Percentiles rank a stretch among this genome's conserved stretches.
These are phyloP conservation scores for Mycena olivaceomarginata DNA, from an alignment of 768 basidiomycete genomes.

Conservation along the genomic window DNA sequence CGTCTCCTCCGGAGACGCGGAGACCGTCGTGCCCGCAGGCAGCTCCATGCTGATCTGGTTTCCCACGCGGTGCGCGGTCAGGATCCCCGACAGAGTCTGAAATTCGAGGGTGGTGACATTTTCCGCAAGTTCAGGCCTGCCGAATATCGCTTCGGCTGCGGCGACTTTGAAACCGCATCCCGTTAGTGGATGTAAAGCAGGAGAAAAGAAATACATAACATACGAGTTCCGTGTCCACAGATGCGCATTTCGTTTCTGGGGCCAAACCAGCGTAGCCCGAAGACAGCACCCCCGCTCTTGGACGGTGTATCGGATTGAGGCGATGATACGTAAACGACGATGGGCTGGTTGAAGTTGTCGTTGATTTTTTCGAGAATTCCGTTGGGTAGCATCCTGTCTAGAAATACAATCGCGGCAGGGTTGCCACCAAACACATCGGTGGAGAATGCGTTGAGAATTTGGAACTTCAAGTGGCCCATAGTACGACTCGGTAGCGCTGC, in stretches of 20 bases:
- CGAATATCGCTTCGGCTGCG: conserved; percentile 32
- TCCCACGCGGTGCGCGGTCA: conserved; percentile 16
- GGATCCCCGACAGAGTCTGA: conserved; percentile 16
- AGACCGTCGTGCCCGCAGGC: conserved; percentile 21
- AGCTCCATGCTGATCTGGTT: conserved; percentile 35
- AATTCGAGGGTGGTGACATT: conserved; percentile 28
- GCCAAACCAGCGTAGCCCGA: conserved; percentile 33
- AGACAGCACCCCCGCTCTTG: not conserved
- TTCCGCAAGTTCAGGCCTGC: not conserved
- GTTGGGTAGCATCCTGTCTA: conserved; percentile 17
- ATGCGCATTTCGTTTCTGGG: conserved; percentile 28
- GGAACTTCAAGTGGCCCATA: conserved; percentile 7
- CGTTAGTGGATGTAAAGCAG: not conserved
- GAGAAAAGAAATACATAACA: not conserved
- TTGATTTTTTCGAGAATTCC: conserved; percentile 27
- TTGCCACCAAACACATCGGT: conserved; percentile 20
- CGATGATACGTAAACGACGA: conserved; percentile 20
- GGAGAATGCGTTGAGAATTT: conserved; percentile 23
- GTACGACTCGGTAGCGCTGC: not conserved
- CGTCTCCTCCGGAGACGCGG: conserved; percentile 16
- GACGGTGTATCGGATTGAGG: not conserved
- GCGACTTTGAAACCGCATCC: not conserved
- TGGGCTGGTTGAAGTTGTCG: conserved; percentile 29
- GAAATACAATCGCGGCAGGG: conserved; percentile 33
- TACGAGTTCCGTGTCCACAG: conserved; percentile 37